Conservation (phyloP, 23 red algal genomes). For the Chondrus crispus region DNA sequence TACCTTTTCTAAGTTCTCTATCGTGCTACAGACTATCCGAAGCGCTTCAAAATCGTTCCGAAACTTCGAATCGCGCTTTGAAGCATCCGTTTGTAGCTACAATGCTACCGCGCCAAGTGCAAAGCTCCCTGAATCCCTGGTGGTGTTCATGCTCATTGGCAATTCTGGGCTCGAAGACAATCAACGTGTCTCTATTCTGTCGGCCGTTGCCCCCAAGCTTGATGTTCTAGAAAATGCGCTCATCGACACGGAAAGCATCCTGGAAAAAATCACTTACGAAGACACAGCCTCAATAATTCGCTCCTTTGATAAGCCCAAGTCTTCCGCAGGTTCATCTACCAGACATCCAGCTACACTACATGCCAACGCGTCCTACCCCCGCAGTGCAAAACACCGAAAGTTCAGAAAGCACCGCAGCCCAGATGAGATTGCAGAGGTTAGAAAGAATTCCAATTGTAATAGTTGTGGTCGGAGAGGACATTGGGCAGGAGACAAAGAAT, state of each 20-base stretch:
- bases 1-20: not conserved
- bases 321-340: not conserved
- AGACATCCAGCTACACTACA: not conserved
- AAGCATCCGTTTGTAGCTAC: not conserved
- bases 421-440: not conserved
- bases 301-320: not conserved
- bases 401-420: not conserved
- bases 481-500: not conserved
- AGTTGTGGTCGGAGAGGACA: not conserved
- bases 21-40: not conserved
- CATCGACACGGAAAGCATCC: not conserved
- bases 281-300: not conserved
- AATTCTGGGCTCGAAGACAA: not conserved
- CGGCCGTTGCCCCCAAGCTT: not conserved
- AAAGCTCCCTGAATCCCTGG: not conserved
- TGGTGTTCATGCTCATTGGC: not conserved
- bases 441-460: not conserved
- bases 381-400: not conserved
- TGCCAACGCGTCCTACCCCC: not conserved
- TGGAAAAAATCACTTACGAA: not conserved
- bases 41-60: not conserved
- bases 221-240: not conserved
- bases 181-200: not conserved
- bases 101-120: not conserved
- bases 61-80: slow-evolving; percentile 3